Evolutionary conservation across 2,329 filamentous ascomycete species (phyloP), one percentile per base, ranked within the genome.

Genomic region (Botrytis fabae): DNA sequence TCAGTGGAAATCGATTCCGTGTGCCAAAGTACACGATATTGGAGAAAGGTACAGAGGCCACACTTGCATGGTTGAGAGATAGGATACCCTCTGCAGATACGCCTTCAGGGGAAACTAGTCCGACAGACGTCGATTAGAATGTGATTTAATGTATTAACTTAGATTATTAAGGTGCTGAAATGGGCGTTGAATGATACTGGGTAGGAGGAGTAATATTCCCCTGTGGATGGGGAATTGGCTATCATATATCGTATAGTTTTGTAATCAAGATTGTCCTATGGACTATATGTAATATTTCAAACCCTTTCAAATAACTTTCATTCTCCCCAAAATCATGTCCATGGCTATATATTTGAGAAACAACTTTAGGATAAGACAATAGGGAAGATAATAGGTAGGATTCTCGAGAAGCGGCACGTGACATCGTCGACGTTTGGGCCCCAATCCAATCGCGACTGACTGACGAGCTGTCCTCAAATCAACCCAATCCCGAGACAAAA

Each of bases 21-120:
- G 94, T 98, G 46, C 95, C 95, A 0, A 89, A 93, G 73, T 95
- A 92, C 84, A 92, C 92, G 75, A 88, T 97, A 10, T 83, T 98
- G 65, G 92, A 95, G 74, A 92, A 94, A 75, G 95, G 95, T 0
- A 98, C 95, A 0, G 94, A 97, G 78, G 92, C 93, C 3, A 91
- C 94, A 0, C 83, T 98, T 76, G 86, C 90, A 68, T 97, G 94
- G 92, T 82, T 98, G 69, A 88, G 93, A 74, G 92, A 93, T 42
- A 88, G 92, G 72, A 91, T 97, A 51, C 90, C 93, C 86, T 86
- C 85, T 81, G 76, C 75, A 6, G 80, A 71, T 72, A 91, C 97
- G 54, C 90, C 48, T 86, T 86, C 85, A 81, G 78, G 73, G 2
- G 80, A 80, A 59, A 48, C 69, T 25, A 76, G 66, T 72, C 64